Percentiles rank a stretch among this genome's conserved stretches.
Evolutionary conservation across 192 early-diverging fungal genomes (phyloP).

Genomic region (Entomortierella chlamydospora): DNA sequence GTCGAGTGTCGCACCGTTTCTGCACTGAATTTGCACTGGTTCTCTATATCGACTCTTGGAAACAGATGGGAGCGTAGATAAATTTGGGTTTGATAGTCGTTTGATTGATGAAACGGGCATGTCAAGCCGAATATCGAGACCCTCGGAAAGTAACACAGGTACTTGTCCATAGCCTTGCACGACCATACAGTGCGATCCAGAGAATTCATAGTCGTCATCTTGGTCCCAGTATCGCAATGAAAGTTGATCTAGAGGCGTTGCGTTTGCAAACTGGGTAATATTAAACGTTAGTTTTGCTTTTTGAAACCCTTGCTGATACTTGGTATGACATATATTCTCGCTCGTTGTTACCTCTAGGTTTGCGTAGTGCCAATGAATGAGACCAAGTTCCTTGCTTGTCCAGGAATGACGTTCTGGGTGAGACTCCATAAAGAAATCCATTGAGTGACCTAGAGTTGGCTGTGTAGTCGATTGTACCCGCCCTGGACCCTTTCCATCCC

Average conservation of each 20-base stretch:
- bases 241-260: constrained; percentile 46
- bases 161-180: constrained; percentile 54
- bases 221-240: constrained; percentile 58
- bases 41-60: constrained; percentile 2
- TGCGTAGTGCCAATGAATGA: constrained; percentile 63
- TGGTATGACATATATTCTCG: too few species aligned
- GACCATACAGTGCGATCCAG: constrained; percentile 49
- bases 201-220: constrained; percentile 59
- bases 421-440: constrained; percentile 57
- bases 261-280: constrained; percentile 56
- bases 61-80: not conserved
- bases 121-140: constrained; percentile 49
- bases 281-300: not conserved
- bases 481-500: constrained; percentile 8
- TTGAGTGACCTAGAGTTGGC: constrained; percentile 57
- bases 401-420: constrained; percentile 50
- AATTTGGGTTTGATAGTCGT: not conserved
- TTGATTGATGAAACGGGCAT: constrained; percentile 39
- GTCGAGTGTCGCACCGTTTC: constrained; percentile 14
- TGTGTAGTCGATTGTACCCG: constrained; percentile 4
- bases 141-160: constrained; percentile 37
- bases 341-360: constrained; percentile 48
- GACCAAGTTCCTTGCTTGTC: constrained; percentile 36
- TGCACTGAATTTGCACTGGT: constrained; percentile 28
- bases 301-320: too few species aligned